Percentiles rank a stretch among this genome's conserved stretches.
Conservation (phyloP, 1,284 basidiomycete species). For the Cutaneotrichosporon sp. region DNA sequence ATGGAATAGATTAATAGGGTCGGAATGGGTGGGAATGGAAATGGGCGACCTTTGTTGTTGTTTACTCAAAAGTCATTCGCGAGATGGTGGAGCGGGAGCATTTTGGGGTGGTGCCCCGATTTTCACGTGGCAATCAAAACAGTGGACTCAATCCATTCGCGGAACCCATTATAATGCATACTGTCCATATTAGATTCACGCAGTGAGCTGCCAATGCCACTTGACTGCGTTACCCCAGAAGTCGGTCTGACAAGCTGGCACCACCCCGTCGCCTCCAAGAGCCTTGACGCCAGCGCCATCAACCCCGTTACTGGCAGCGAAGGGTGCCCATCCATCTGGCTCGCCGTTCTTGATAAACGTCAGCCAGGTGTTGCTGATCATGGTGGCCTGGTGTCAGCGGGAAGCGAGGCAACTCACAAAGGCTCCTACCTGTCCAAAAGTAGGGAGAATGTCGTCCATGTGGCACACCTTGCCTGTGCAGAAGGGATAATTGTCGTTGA, state of each 20-base stretch:
- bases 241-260: constrained; percentile 29
- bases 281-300: constrained; percentile 17
- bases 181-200: background rate
- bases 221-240: constrained; percentile 35
- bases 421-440: constrained; percentile 27
- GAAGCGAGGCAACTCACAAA: background rate
- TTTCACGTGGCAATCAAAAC: background rate
- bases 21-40: background rate
- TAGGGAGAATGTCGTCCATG: constrained; percentile 42
- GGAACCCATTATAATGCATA: constrained; percentile 11
- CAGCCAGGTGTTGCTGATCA: constrained; percentile 33
- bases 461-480: constrained; percentile 41
- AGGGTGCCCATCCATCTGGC: background rate
- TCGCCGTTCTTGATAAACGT: constrained; percentile 34
- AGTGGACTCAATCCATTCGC: background rate
- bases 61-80: constrained; percentile 11
- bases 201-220: constrained; percentile 45
- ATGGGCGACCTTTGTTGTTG: constrained; percentile 13
- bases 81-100: background rate
- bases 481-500: constrained; percentile 53
- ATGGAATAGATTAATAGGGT: background rate
- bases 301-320: constrained; percentile 31
- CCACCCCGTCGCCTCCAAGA: constrained; percentile 29
- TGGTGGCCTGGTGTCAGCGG: constrained; percentile 19
- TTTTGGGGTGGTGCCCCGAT: background rate